These are phyloP conservation scores for Mycena polygramma DNA, from an alignment of 768 basidiomycete genomes.

Conservation along the genomic window DNA sequence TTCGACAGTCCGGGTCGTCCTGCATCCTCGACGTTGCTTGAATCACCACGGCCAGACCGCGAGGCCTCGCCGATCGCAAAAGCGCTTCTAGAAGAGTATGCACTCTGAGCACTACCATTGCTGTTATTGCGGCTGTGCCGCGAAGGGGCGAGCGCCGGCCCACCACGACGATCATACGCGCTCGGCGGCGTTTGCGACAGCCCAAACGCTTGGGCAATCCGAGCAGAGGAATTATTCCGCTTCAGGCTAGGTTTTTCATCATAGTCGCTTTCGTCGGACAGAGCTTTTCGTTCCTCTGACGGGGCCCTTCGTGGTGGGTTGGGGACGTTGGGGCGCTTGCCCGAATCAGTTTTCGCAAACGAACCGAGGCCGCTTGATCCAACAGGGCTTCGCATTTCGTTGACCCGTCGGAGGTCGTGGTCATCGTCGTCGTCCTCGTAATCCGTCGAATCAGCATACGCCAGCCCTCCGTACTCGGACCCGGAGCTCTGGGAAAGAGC, in stretches of 20 bases:
- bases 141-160: conserved; percentile 47
- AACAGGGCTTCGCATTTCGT: conserved; percentile 25
- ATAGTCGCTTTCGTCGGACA: conserved; percentile 21
- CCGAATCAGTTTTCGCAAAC: not conserved
- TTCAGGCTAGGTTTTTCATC: conserved; percentile 19
- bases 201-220: conserved; percentile 60
- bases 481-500: conserved; percentile 52
- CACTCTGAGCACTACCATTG: conserved; percentile 45
- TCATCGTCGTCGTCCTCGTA: conserved; percentile 51
- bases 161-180: conserved; percentile 54
- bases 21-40: conserved; percentile 39
- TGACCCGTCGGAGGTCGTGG: conserved; percentile 31
- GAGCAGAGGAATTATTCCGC: conserved; percentile 50
- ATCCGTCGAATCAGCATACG: conserved; percentile 65
- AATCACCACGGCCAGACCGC: conserved; percentile 34
- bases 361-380: conserved; percentile 16
- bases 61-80: conserved; percentile 37
- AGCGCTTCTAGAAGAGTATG: conserved; percentile 46
- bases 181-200: conserved; percentile 56
- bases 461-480: conserved; percentile 61
- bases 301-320: not conserved
- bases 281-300: not conserved
- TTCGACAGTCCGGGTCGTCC: conserved; percentile 44
- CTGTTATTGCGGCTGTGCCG: conserved; percentile 43
- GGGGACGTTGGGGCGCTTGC: conserved; percentile 5